A percentile compares a stretch with the other conserved stretches of the same genome.
phyloP scores from a whole-genome alignment of 2,329 filamentous ascomycete species.

The Fusarium continuum region DNA sequence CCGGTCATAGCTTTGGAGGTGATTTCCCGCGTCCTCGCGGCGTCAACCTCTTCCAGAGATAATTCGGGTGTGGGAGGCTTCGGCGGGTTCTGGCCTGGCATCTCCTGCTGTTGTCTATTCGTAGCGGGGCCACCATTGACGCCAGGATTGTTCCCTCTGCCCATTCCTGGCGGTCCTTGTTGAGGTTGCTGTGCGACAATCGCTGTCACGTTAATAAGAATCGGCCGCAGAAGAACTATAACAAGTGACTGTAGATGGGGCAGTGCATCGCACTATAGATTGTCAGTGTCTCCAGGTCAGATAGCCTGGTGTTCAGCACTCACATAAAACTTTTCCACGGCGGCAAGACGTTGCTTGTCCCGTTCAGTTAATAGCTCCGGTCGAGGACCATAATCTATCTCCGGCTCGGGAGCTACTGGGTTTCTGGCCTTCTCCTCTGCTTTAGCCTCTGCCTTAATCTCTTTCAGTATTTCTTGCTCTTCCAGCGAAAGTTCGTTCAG shows the following conservation, averaged over 20 bases:
- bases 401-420: slow-evolving; percentile 33
- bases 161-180: slow-evolving; percentile 57
- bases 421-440: slow-evolving; percentile 39
- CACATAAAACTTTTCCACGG: slow-evolving; percentile 87
- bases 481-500: slow-evolving; percentile 56
- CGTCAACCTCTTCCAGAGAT: slow-evolving; percentile 81
- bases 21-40: slow-evolving; percentile 83
- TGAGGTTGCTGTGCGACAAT: slow-evolving; percentile 71
- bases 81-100: slow-evolving; percentile 45
- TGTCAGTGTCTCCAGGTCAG: not conserved
- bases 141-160: slow-evolving; percentile 51
- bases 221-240: slow-evolving; percentile 89
- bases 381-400: slow-evolving; percentile 59
- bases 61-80: slow-evolving; percentile 56
- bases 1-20: slow-evolving; percentile 92
- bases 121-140: slow-evolving; percentile 52
- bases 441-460: slow-evolving; percentile 51
- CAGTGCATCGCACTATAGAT: slow-evolving; percentile 71
- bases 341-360: slow-evolving; percentile 70
- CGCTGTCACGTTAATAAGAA: slow-evolving; percentile 88
- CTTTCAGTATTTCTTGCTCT: slow-evolving; percentile 53
- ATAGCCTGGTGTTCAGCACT: slow-evolving; percentile 51
- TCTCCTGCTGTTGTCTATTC: slow-evolving; percentile 45
- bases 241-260: slow-evolving; percentile 91
- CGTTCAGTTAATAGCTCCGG: slow-evolving; percentile 59